Evolutionary conservation across 192 early-diverging fungal species (phyloP).

Genomic region (Paraglomus occultum): DNA sequence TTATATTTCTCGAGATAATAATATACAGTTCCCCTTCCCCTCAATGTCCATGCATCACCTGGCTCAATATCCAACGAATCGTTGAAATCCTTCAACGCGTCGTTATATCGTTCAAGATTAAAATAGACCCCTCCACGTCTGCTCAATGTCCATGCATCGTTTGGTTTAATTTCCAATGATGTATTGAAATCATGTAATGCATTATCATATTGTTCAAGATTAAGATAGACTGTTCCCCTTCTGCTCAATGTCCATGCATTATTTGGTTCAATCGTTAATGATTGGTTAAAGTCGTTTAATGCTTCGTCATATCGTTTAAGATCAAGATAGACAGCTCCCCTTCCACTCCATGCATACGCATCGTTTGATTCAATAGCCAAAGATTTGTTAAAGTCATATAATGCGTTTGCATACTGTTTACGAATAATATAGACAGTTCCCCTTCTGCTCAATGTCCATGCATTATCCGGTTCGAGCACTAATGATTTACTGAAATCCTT

Average conservation of each 20-base stretch:
- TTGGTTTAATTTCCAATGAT: neutral
- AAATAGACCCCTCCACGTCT: neutral
- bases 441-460: no score
- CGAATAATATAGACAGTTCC: no score
- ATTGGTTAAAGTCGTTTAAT: neutral
- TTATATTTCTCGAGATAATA: neutral
- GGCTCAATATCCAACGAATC: neutral
- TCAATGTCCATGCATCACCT: neutral
- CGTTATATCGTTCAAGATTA: neutral
- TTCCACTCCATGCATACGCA: neutral
- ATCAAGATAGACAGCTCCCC: slow-evolving; percentile 4
- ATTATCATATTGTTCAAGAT: neutral
- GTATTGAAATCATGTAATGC: slow-evolving; percentile 8
- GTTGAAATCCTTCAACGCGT: slow-evolving; percentile 23
- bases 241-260: neutral
- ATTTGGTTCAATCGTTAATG: neutral
- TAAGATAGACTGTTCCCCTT: neutral
- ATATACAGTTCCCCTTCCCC: slow-evolving; percentile 1
- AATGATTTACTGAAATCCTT: no score
- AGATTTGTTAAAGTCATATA: no score
- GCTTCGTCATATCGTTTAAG: neutral
- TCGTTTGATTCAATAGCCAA: slow-evolving; percentile 7
- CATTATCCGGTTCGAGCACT: no score
- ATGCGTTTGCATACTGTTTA: no score
- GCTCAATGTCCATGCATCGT: no score